Percentiles rank a stretch among this genome's conserved stretches.
Conservation (phyloP, 306 rosid genomes). For the Cicer chorassanicum region DNA sequence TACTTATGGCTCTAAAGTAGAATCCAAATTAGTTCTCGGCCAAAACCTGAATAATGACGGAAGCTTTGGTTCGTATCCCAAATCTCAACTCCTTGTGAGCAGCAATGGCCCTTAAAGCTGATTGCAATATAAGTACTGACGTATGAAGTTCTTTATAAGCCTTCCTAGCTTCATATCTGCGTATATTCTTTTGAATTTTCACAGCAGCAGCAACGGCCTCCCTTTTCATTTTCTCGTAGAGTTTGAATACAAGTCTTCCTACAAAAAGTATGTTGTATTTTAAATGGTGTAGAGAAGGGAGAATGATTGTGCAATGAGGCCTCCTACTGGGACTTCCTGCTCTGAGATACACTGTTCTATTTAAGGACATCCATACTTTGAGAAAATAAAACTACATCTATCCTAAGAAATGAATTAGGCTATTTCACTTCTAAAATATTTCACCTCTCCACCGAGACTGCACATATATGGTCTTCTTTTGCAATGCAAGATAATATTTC, state of each 20-base stretch:
- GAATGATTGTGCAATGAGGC: conserved; percentile 38
- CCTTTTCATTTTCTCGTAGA: conserved; percentile 63
- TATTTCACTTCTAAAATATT: conserved; percentile 39
- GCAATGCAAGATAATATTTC: conserved; percentile 77
- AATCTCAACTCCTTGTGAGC: conserved; percentile 78
- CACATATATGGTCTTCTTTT: conserved; percentile 65
- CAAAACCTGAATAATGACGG: conserved; percentile 75
- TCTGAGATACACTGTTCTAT: conserved; percentile 35
- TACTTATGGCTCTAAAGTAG: neutral
- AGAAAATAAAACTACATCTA: conserved; percentile 30
- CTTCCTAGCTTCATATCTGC: conserved; percentile 72
- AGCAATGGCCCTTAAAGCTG: conserved; percentile 85
- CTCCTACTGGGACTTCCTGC: conserved; percentile 16
- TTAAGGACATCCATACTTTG: conserved; percentile 33
- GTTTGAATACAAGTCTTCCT: conserved; percentile 89
- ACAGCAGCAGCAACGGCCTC: conserved; percentile 70
- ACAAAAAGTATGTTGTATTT: conserved; percentile 44
- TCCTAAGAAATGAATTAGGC: conserved; percentile 37
- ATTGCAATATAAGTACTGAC: conserved; percentile 71
- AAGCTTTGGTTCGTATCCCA: conserved; percentile 78
- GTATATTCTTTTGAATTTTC: conserved; percentile 79
- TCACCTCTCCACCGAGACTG: conserved; percentile 96
- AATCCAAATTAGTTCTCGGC: conserved; percentile 39
- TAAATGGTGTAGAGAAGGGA: conserved; percentile 38
- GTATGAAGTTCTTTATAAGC: conserved; percentile 61